Conservation (phyloP, 1,284 basidiomycete species). For the Rhizoctonia solani region DNA sequence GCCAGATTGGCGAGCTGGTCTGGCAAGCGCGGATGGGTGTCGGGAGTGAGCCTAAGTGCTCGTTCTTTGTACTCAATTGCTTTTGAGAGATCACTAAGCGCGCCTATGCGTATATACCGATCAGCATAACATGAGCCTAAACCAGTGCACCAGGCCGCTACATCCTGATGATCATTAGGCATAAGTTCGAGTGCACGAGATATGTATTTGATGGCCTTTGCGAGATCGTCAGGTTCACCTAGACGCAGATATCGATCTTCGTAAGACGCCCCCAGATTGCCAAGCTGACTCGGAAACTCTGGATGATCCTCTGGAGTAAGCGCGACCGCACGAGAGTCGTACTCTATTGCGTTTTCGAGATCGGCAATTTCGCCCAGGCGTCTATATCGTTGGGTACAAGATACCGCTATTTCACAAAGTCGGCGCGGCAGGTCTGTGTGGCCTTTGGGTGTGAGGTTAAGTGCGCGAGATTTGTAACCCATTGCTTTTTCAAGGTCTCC, state of each 20-base stretch:
- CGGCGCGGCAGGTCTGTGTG: too few species aligned
- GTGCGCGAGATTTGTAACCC: too few species aligned
- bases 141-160: neutral
- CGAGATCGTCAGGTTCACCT: neutral
- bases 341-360: too few species aligned
- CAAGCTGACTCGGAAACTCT: too few species aligned
- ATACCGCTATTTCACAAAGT: too few species aligned
- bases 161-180: neutral
- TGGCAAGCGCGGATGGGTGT: neutral
- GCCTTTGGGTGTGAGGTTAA: too few species aligned
- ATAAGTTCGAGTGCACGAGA: neutral
- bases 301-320: too few species aligned
- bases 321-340: too few species aligned
- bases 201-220: neutral
- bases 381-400: too few species aligned
- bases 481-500: too few species aligned
- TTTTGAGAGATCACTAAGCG: neutral
- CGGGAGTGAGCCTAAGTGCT: neutral
- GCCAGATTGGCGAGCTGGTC: neutral
- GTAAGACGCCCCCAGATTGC: too few species aligned
- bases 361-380: neutral
- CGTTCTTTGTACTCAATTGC: neutral
- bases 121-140: neutral
- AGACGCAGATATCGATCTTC: too few species aligned
- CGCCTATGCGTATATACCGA: neutral